A percentile compares a stretch with the other conserved stretches of the same genome.
phyloP scores from a whole-genome alignment of 495 filamentous ascomycete genomes.

The Annulohypoxylon nitens region DNA sequence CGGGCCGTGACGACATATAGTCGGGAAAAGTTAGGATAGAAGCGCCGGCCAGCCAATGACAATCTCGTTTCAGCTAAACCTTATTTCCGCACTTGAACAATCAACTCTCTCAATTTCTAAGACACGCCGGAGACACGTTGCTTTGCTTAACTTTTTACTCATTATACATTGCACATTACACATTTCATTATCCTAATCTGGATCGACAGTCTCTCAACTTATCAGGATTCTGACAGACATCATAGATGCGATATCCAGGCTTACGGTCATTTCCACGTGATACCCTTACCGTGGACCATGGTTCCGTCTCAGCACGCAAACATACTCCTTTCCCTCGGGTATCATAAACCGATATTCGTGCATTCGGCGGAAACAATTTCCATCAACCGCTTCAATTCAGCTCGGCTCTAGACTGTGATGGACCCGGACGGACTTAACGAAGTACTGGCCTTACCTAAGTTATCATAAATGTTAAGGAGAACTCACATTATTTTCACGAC shows the following conservation, averaged over 20 bases:
- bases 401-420: background rate
- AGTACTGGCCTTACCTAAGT: background rate
- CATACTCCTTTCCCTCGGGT: constrained; percentile 18
- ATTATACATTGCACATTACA: background rate
- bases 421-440: background rate
- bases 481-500: background rate
- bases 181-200: constrained; percentile 36
- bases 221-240: constrained; percentile 5
- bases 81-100: constrained; percentile 26
- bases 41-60: constrained; percentile 36
- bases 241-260: background rate
- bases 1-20: constrained; percentile 37
- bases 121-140: background rate
- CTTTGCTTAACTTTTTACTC: background rate
- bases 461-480: background rate
- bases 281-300: constrained; percentile 16
- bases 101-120: constrained; percentile 15
- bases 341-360: background rate
- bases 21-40: constrained; percentile 41
- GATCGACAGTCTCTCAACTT: background rate
- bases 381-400: constrained; percentile 17
- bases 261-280: constrained; percentile 31
- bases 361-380: constrained; percentile 20
- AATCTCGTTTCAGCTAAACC: constrained; percentile 9
- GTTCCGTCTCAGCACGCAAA: constrained; percentile 31